Conservation (phyloP, 306 rosid genomes). For the Ormosia semicastrata region DNA sequence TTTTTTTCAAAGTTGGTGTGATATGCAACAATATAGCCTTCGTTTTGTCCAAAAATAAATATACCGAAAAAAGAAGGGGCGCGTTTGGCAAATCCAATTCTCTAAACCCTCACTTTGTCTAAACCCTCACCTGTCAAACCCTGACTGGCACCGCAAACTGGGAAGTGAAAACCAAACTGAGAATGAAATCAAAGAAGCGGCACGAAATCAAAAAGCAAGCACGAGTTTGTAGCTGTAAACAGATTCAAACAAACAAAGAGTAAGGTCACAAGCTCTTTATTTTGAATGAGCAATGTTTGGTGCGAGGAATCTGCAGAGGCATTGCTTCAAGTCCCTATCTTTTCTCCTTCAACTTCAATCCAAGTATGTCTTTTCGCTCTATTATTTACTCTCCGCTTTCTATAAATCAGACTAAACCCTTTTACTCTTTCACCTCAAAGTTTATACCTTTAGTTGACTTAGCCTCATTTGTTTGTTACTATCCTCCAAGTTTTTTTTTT, state of each 20-base stretch:
- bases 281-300: constrained; percentile 47
- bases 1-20: no score
- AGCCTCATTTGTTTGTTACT: neutral
- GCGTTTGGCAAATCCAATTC: neutral
- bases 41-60: neutral
- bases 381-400: neutral
- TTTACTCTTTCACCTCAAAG: constrained; percentile 17
- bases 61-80: neutral
- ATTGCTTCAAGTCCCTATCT: constrained; percentile 54
- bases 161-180: no score
- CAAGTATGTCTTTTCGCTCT: no score
- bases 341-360: constrained; percentile 55
- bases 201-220: neutral
- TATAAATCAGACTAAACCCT: neutral
- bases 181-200: no score
- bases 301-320: constrained; percentile 52
- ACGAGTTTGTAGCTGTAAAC: neutral
- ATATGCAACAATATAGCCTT: no score
- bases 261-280: no score
- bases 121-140: neutral
- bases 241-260: neutral
- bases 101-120: neutral
- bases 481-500: neutral
- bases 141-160: no score
- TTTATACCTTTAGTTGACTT: neutral